Base-by-base conservation (phyloP, 1,284 basidiomycete species). In the Trametes hirsuta region DNA sequence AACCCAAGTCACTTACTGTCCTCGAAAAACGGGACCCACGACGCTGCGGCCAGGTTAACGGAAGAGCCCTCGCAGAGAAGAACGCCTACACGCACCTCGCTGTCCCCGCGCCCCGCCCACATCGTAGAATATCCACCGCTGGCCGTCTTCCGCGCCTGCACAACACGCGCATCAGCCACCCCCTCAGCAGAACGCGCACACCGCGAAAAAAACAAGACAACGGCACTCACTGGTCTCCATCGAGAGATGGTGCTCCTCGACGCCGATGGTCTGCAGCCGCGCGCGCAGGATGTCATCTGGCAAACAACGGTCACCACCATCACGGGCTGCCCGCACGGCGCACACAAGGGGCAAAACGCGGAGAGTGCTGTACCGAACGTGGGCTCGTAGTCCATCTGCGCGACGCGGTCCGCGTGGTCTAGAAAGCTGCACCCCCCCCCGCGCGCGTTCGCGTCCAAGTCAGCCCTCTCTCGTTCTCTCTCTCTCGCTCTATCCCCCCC, bases 11-110 rank as follows among this genome's bases (percentile, higher is more conserved):
- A 65, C 79, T 59, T 53, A 85, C 85, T 82, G 68, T 86, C 83
- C 58, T 88, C 84, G 62, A 88, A 87, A 68, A 81, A 88, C 36
- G 85, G 84, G 2, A 83, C 83, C 85, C 86, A 88, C 3, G 81
- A 80, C 53, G 83, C 85, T 85, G 55, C 1, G 35, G 25, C 53
- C 25, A 21, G 1, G 22, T 22, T 18, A 6, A 24, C 24, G n/a
- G 1, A 30, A 10, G 11, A 21, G 8, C 2, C 46, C 3, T 44
- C n/a, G 42, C 12, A 12, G 18, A 5, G 12, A 40, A 40, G 2
- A 41, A 2, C 18, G 8, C 15, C 34, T 22, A 67, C 14, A 30
- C 49, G 12, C 53, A 83, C 84, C 82, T 73, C 84, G 72, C 66
- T 86, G 84, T 58, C 76, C 77, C 41, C 80, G 75, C 54, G 78